Conservation (phyloP, 164 flowering plant species). For the Platanus orientalis region DNA sequence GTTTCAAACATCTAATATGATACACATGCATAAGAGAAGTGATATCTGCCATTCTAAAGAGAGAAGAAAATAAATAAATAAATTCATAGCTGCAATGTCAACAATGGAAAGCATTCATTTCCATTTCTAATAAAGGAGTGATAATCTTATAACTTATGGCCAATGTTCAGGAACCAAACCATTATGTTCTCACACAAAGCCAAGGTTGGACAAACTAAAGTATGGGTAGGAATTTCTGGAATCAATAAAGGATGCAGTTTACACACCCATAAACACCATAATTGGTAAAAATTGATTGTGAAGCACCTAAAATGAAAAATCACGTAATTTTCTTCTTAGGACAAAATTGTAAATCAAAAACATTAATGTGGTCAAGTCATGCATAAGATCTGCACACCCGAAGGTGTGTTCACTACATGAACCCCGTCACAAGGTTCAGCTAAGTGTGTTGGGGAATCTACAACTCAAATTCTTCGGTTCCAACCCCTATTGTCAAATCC, state of each 20-base stretch:
- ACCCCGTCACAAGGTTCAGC: background rate
- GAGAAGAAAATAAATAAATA: background rate
- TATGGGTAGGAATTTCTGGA: background rate
- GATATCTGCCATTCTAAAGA: background rate
- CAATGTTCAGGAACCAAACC: background rate
- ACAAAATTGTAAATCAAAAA: too few species aligned
- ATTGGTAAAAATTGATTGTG: too few species aligned
- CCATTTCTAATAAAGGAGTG: background rate
- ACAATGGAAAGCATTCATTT: background rate
- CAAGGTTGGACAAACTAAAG: background rate
- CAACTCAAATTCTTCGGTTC: background rate
- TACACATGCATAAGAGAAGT: background rate
- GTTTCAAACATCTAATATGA: constrained; percentile 13
- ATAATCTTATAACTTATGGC: background rate
- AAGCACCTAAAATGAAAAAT: too few species aligned
- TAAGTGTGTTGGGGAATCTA: background rate
- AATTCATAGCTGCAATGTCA: background rate
- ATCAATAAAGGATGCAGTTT: background rate
- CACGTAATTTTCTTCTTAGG: too few species aligned
- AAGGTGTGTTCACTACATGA: too few species aligned
- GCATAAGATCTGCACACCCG: background rate
- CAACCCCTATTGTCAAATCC: background rate
- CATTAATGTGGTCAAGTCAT: too few species aligned
- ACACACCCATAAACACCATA: too few species aligned
- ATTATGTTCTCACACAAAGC: background rate